Conservation (phyloP, 2,329 filamentous ascomycete genomes). For the Zelopaecilomyces penicillatus region DNA sequence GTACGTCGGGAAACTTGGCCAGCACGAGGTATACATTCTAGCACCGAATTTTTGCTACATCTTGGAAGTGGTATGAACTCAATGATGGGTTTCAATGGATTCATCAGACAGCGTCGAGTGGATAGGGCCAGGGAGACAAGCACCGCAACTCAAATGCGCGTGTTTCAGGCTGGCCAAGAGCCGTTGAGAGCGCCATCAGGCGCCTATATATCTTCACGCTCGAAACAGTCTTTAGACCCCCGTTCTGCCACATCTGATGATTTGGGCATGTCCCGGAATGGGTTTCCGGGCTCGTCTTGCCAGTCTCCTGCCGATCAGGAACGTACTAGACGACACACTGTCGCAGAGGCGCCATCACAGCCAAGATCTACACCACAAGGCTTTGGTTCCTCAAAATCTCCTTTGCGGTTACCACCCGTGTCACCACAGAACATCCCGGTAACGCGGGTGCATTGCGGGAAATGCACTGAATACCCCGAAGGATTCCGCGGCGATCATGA, state of each 20-base stretch:
- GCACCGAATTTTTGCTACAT: constrained; percentile 40
- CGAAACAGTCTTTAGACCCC: neutral
- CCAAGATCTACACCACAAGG: constrained; percentile 16
- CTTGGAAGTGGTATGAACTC: constrained; percentile 38
- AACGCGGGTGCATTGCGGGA: constrained; percentile 63
- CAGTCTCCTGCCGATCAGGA: constrained; percentile 11
- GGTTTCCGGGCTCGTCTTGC: neutral
- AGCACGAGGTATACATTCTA: constrained; percentile 36
- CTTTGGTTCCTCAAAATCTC: constrained; percentile 34
- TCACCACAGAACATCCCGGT: constrained; percentile 50
- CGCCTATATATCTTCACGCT: neutral
- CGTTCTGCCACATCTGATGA: constrained; percentile 10
- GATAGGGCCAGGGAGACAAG: too few species aligned
- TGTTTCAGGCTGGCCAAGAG: too few species aligned
- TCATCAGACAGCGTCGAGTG: constrained; percentile 17
- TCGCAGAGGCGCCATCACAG: constrained; percentile 37
- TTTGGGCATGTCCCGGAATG: constrained; percentile 2
- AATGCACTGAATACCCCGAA: constrained; percentile 74
- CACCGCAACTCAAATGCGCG: too few species aligned
- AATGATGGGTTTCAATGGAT: constrained; percentile 24
- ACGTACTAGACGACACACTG: constrained; percentile 32
- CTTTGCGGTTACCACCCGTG: constrained; percentile 26
- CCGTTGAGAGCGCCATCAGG: constrained; percentile 3
- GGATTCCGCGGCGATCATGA: constrained; percentile 91
- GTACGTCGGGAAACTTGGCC: constrained; percentile 40